Percentiles rank a stretch among this genome's conserved stretches.
Evolutionary conservation across 169 alveolate genomes (phyloP).

Genomic region (Toxoplasma gondii): DNA sequence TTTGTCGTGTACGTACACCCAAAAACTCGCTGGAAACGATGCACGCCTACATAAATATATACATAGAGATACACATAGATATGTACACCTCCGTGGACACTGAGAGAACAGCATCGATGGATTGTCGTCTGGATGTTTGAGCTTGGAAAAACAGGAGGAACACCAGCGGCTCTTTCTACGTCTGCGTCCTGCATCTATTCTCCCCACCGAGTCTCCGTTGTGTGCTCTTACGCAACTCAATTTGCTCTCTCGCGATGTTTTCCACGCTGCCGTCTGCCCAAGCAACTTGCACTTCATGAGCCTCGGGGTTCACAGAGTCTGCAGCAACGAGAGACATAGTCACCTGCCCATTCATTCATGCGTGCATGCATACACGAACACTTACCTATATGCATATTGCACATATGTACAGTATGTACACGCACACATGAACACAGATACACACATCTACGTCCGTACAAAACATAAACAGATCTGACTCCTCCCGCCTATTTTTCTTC

Average conservation of each 20-base stretch:
- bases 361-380: neutral
- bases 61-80: neutral
- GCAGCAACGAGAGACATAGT: neutral
- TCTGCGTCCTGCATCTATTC: too few species aligned
- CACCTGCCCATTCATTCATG: neutral
- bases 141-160: too few species aligned
- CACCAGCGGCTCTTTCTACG: too few species aligned
- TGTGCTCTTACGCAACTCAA: slow-evolving; percentile 17
- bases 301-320: slow-evolving; percentile 41
- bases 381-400: neutral
- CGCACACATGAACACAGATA: neutral
- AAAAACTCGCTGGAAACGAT: neutral
- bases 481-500: too few species aligned
- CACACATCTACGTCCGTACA: neutral
- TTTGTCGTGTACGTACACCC: neutral
- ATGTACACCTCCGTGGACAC: neutral
- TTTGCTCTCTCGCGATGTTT: neutral
- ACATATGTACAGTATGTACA: neutral
- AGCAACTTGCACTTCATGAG: slow-evolving; percentile 50
- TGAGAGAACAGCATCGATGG: too few species aligned
- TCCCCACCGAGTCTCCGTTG: neutral
- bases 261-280: slow-evolving; percentile 57
- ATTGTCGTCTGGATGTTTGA: too few species aligned
- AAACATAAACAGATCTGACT: too few species aligned
- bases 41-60: neutral